phyloP scores from a whole-genome alignment of 2,329 filamentous ascomycete species.

The Triangularia setosa region DNA sequence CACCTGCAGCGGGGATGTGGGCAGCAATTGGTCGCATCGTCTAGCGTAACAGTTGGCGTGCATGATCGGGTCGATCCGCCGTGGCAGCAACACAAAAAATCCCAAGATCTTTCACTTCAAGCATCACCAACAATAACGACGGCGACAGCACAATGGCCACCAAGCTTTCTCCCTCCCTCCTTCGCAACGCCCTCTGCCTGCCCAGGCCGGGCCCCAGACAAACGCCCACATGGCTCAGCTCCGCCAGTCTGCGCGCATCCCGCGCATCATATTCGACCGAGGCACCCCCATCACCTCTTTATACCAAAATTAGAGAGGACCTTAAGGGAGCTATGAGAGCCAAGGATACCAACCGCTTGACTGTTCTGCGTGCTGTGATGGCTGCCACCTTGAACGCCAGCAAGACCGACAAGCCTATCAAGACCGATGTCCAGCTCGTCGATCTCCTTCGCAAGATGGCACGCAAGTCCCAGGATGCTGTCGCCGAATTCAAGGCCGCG shows the following conservation, averaged over 20 bases:
- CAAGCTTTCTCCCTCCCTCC: conserved; percentile 12
- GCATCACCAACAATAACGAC: background rate
- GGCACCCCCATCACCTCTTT: conserved; percentile 41
- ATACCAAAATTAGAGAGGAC: conserved; percentile 55
- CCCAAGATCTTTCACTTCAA: background rate
- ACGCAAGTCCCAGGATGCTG: conserved; percentile 54
- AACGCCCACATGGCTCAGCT: conserved; percentile 5
- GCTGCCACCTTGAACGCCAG: conserved; percentile 69
- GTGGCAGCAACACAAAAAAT: background rate
- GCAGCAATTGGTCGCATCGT: background rate
- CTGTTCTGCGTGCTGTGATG: conserved; percentile 65
- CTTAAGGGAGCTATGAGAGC: conserved; percentile 63
- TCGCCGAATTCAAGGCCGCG: conserved; percentile 59
- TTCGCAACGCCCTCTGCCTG: conserved; percentile 11
- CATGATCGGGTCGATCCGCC: conserved; percentile 6
- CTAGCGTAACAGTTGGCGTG: conserved; percentile 1
- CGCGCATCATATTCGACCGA: conserved; percentile 32
- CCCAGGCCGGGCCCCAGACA: conserved; percentile 12
- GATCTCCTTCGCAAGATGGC: conserved; percentile 62
- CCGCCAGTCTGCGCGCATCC: conserved; percentile 3
- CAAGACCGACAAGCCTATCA: conserved; percentile 67
- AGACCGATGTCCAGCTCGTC: conserved; percentile 66
- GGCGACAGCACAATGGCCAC: conserved; percentile 16
- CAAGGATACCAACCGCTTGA: conserved; percentile 61
- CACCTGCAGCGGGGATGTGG: background rate